Evolutionary conservation across 176 grass and related monocot species (phyloP), one percentile per base, ranked within the genome.

Genomic region (Hyparrhenia diplandra): DNA sequence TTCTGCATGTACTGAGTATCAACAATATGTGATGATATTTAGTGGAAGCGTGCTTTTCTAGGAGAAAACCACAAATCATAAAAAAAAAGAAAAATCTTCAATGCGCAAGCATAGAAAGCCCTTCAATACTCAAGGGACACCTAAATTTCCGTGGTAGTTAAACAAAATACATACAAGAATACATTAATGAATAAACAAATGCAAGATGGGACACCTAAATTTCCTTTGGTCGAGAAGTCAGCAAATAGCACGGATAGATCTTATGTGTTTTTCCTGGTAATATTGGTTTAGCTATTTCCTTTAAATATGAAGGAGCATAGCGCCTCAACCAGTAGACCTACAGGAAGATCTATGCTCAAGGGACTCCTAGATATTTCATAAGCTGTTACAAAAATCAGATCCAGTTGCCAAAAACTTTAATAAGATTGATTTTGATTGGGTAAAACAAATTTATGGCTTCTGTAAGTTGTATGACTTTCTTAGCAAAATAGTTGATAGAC

Each of bases 101-200:
- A 67, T 11, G 8, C 2, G n/a, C 34, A 76, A 61, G 2, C 54
- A 61, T 40, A 76, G n/a, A 76, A 76, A 76, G 13, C 2, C 36
- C 74, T 62, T 61, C 23, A 62, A 42, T 76, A 29, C n/a, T 76
- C 23, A n/a, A n/a, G n/a, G n/a, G n/a, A n/a, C n/a, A n/a, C n/a
- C n/a, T n/a, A n/a, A n/a, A n/a, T n/a, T n/a, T n/a, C n/a, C n/a
- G n/a, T 40, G 16, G 37, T 45, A 42, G 8, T 40, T 76, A 9
- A 78, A 78, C 28, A 65, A 10, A 65, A 20, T 43, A 28, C 36
- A 30, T 45, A 21, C 36, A 20, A 43, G 57, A 14, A 63, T 13
- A 45, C 24, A 45, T 18, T 28, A 54, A 8, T 80, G 71, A 49
- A 76, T 49, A 62, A 81, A 45, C 18, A 75, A 63, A 78, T 79